phyloP scores from a whole-genome alignment of 495 filamentous ascomycete species.

The Sporormia fimetaria region DNA sequence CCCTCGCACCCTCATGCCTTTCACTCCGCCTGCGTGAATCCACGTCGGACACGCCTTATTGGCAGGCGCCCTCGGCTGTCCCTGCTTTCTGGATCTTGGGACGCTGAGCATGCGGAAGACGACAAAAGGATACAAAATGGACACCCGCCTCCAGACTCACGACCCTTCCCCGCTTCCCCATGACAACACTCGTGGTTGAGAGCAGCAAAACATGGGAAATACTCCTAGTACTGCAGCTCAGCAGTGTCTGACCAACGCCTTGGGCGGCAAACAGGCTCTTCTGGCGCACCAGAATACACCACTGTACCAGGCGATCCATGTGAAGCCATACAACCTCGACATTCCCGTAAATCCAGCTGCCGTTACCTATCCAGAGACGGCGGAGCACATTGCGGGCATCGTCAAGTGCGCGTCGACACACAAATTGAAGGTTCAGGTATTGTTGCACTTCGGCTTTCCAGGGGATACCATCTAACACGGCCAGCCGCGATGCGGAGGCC shows the following conservation, averaged over 20 bases:
- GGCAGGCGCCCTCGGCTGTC: no score
- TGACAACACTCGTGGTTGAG: not conserved
- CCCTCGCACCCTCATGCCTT: no score
- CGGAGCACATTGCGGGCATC: conserved; percentile 24
- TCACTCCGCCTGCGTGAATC: no score
- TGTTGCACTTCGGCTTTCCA: no score
- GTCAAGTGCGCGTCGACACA: conserved; percentile 24
- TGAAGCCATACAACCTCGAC: conserved; percentile 28
- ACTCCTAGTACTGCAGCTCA: conserved; percentile 8
- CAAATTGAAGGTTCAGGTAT: conserved; percentile 23
- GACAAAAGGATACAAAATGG: no score
- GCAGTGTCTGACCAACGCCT: conserved; percentile 17
- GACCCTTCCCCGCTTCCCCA: not conserved
- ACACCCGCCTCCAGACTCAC: conserved; percentile 1
- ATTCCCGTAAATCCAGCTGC: conserved; percentile 16
- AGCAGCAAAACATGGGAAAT: conserved; percentile 12
- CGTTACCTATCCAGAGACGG: conserved; percentile 23
- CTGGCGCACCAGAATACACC: conserved; percentile 12
- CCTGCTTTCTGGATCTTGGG: no score
- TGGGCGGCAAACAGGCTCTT: conserved; percentile 14
- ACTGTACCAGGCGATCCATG: conserved; percentile 16
- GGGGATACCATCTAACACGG: no score
- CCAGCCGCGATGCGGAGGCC: conserved; percentile 25
- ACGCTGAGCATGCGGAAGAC: no score
- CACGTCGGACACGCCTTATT: no score